Conservation (phyloP, 306 rosid genomes). For the Psophocarpus tetragonolobus region DNA sequence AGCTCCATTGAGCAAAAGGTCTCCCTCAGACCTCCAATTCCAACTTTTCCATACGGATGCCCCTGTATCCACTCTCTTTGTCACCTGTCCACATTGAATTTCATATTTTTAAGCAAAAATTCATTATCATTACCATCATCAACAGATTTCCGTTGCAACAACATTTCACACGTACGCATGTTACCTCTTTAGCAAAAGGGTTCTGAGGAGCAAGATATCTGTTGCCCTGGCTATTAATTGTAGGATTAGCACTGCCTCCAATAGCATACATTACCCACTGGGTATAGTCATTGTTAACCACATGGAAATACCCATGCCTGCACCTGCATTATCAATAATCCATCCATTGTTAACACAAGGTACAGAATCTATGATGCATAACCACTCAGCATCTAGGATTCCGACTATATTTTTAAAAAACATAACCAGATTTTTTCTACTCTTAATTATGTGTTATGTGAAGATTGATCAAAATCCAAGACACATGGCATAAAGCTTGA, state of each 20-base stretch:
- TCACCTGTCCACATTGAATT: constrained; percentile 60
- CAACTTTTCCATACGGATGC: constrained; percentile 62
- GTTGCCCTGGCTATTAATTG: constrained; percentile 97
- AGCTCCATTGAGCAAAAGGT: constrained; percentile 90
- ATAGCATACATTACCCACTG: constrained; percentile 99
- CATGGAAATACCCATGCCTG: constrained; percentile 97
- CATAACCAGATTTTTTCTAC: too few species aligned
- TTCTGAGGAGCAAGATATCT: constrained; percentile 88
- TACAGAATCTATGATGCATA: background rate
- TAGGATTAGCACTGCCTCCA: constrained; percentile 97
- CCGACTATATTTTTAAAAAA: too few species aligned
- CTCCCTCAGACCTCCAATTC: constrained; percentile 99
- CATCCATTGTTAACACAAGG: constrained; percentile 8
- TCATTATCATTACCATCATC: background rate
- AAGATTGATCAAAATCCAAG: background rate
- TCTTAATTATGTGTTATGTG: background rate
- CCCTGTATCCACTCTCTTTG: constrained; percentile 69
- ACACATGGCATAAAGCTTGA: too few species aligned
- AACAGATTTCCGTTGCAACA: background rate
- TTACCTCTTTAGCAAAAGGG: constrained; percentile 88
- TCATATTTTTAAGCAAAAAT: background rate
- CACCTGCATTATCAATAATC: constrained; percentile 62
- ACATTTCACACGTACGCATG: background rate
- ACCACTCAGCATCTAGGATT: too few species aligned
- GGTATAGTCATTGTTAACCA: constrained; percentile 96